Conservation (phyloP, 1,284 basidiomycete species). For the Schizopora paradoxa region DNA sequence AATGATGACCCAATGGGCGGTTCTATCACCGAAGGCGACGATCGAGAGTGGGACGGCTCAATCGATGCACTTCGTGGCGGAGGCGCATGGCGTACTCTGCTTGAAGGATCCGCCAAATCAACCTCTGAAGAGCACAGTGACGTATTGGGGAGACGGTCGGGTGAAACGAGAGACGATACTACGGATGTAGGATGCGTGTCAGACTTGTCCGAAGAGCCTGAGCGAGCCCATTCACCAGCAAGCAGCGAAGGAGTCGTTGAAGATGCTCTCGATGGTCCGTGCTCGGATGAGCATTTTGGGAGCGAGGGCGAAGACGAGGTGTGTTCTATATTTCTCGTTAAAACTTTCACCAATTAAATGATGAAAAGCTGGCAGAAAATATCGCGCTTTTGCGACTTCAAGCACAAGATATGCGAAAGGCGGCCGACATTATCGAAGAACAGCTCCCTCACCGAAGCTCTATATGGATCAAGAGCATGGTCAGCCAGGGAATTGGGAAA, state of each 20-base stretch:
- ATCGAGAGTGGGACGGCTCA: conserved; percentile 21
- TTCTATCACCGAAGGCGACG: conserved; percentile 21
- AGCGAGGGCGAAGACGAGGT: background rate
- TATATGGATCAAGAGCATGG: background rate
- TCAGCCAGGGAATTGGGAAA: background rate
- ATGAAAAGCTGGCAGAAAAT: background rate
- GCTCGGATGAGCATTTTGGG: too few relatives aligned
- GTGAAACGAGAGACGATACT: background rate
- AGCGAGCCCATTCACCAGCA: too few relatives aligned
- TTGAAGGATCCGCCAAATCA: background rate
- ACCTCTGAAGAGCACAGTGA: background rate
- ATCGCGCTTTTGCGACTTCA: background rate
- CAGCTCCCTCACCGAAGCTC: background rate
- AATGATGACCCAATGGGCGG: conserved; percentile 5
- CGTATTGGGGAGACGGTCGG: background rate
- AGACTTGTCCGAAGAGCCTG: too few relatives aligned
- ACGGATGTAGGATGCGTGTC: background rate
- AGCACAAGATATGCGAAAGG: background rate
- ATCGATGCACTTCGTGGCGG: background rate
- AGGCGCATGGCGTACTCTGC: background rate
- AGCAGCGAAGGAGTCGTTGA: too few relatives aligned
- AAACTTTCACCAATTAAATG: background rate
- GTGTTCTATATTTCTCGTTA: background rate
- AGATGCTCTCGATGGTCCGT: too few relatives aligned
- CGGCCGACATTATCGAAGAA: background rate